Base-by-base conservation (phyloP, 208 protist species). In the Strigomonas culicis region DNA sequence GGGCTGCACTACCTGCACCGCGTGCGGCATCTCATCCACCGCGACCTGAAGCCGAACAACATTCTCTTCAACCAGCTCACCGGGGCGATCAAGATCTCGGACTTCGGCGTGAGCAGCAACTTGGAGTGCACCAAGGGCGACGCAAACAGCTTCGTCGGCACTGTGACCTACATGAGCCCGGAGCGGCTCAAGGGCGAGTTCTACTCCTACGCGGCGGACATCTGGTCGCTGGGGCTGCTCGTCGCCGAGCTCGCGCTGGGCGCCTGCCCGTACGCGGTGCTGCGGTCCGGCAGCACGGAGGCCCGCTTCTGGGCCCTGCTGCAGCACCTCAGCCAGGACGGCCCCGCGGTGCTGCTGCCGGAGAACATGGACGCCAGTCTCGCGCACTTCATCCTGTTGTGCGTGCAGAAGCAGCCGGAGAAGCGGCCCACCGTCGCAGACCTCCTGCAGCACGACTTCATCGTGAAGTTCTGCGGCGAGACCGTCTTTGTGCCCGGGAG, bases 1-100 rank as follows among this genome's bases (percentile, higher is more conserved):
- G 92, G 95, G 0, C 74, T 98, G 13, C 64, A 62, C 7, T 97
- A 97, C 73, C 81, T 98, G 3, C 94, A 98, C 68, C 78, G 85
- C 47, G 72, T 74, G 11, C 82, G 88, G 24, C 85, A 96, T 56
- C 72, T 97, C 22, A 93, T 99, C 39, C 98, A 99, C 75, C 83
- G 98, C 22, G 97, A 99, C 67, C 56, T 99, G 56, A 99, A 99
- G 80, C 98, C 98, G n/a, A 92, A 84, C 70, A 99, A 99, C 74
- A 79, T 99, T 21, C 86, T 99, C 22, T 93, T 97, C 65, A 98
- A 93, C 73, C 41, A 44, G 19, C 65, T 65, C 59, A 80, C 79
- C 7, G 86, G 92, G 17, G 69, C 82, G 52, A 80, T 95, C 32
- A 95, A 96, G 64, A 97, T 98, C 56, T 87, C 92, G 15, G 96